phyloP scores from a whole-genome alignment of 2,329 filamentous ascomycete genomes.

The Phaeosphaeriaceae sp. region DNA sequence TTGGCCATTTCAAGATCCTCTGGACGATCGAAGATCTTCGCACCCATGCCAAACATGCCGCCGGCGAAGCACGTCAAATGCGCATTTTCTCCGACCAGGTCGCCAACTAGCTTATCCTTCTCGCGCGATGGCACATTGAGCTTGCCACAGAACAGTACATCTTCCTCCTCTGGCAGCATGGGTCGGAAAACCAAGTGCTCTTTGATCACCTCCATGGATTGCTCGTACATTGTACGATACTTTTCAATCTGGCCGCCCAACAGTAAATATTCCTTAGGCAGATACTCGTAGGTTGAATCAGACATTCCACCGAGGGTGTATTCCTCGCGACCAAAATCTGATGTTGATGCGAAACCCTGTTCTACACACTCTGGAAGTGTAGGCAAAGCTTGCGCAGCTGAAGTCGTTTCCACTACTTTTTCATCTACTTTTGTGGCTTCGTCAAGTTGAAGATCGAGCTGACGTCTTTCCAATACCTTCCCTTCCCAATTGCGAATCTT shows the following conservation, averaged over 20 bases:
- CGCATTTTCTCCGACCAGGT: constrained; percentile 54
- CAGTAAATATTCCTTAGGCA: constrained; percentile 57
- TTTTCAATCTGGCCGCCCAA: constrained; percentile 55
- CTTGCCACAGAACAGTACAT: constrained; percentile 52
- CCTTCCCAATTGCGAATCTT: constrained; percentile 33
- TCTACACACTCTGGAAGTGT: constrained; percentile 39
- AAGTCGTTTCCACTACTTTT: constrained; percentile 10
- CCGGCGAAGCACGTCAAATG: constrained; percentile 76
- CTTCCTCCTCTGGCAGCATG: constrained; percentile 55
- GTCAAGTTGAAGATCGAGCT: constrained; percentile 29
- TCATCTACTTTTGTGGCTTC: constrained; percentile 14
- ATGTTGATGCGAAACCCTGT: constrained; percentile 64
- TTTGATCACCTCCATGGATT: constrained; percentile 52
- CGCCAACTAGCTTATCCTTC: constrained; percentile 28
- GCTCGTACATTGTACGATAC: constrained; percentile 65
- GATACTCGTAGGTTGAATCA: constrained; percentile 52
- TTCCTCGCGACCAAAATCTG: constrained; percentile 54
- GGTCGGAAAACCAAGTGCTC: constrained; percentile 59
- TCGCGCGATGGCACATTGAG: constrained; percentile 44
- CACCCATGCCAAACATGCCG: constrained; percentile 72
- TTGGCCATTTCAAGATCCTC: constrained; percentile 64
- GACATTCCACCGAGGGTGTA: constrained; percentile 51
- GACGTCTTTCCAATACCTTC: constrained; percentile 25
- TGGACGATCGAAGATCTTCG: constrained; percentile 64
- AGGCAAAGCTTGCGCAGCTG: constrained; percentile 14